Conservation (phyloP, 495 filamentous ascomycete genomes). For the Aspergillus incahuasiensis region DNA sequence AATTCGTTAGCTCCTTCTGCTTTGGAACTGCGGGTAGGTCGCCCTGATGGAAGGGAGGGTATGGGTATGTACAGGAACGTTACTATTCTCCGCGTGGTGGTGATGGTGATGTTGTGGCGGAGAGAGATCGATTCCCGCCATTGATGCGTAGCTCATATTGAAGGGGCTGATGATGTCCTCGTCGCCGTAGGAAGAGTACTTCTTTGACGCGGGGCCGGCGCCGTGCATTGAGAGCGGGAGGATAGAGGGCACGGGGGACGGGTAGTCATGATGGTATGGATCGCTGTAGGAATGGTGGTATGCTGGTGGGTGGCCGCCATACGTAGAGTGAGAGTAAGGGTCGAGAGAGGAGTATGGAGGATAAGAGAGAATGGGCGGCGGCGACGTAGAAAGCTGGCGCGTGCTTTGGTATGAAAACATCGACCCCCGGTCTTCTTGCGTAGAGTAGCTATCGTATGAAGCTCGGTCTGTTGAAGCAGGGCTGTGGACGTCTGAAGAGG, state of each 20-base stretch:
- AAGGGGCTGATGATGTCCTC: conserved; percentile 71
- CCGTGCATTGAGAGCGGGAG: conserved; percentile 59
- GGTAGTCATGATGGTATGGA: conserved; percentile 56
- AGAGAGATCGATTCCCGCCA: conserved; percentile 71
- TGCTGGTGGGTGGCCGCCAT: conserved; percentile 53
- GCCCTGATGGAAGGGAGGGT: conserved; percentile 49
- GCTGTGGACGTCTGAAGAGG: conserved; percentile 36
- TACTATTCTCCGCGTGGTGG: conserved; percentile 24
- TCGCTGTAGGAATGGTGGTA: conserved; percentile 64
- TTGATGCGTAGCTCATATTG: conserved; percentile 67
- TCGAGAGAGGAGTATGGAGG: conserved; percentile 64
- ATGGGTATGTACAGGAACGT: conserved; percentile 43
- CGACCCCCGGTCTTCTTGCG: conserved; percentile 42
- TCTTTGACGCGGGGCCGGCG: conserved; percentile 42
- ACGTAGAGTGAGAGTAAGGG: conserved; percentile 59
- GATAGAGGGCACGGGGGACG: conserved; percentile 55
- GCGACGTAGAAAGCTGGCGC: conserved; percentile 61
- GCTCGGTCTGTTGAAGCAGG: conserved; percentile 24
- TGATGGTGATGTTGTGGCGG: conserved; percentile 24
- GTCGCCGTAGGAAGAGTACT: conserved; percentile 37
- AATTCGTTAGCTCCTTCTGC: conserved; percentile 24
- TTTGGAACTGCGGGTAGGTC: conserved; percentile 20
- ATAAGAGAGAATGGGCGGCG: conserved; percentile 72
- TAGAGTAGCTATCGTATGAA: conserved; percentile 37
- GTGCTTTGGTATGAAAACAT: conserved; percentile 69